These are phyloP conservation scores for Dendrostoma leiphaemia DNA, from an alignment of 2,329 filamentous ascomycete genomes.

Conservation along the genomic window DNA sequence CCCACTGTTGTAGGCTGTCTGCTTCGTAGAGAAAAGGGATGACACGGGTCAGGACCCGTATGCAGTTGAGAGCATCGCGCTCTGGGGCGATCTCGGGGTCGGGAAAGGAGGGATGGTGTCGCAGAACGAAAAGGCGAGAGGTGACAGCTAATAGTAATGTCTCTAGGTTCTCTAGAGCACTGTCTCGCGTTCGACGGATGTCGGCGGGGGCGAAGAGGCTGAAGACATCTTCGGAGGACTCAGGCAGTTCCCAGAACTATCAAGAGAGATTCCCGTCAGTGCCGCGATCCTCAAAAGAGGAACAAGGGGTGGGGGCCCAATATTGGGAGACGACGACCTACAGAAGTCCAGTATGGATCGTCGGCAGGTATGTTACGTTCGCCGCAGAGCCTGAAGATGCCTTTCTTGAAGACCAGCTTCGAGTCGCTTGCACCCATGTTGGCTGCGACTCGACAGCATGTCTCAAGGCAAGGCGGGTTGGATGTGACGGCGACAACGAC, in stretches of 20 bases:
- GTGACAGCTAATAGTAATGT: conserved; percentile 81
- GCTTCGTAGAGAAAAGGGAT: conserved; percentile 91
- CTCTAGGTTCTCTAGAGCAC: conserved; percentile 82
- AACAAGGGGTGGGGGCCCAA: neutral
- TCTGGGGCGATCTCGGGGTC: conserved; percentile 82
- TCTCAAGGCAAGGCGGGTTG: conserved; percentile 6
- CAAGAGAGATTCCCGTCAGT: conserved; percentile 3
- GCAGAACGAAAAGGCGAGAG: conserved; percentile 77
- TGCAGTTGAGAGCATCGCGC: conserved; percentile 89
- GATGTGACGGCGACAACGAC: no score
- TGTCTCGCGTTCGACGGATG: conserved; percentile 84
- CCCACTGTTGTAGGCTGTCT: conserved; percentile 79
- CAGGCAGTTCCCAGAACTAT: conserved; percentile 96
- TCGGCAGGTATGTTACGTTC: conserved; percentile 82
- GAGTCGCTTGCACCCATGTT: conserved; percentile 96
- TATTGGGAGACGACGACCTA: no score
- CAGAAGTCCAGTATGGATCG: conserved; percentile 90
- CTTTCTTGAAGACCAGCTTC: conserved; percentile 97
- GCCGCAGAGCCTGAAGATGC: conserved; percentile 95
- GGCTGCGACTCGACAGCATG: conserved; percentile 22
- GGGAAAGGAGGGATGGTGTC: conserved; percentile 88
- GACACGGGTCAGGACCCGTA: conserved; percentile 84
- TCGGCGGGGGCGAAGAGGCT: conserved; percentile 88
- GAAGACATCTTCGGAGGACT: conserved; percentile 94
- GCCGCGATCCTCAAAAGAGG: neutral